Evolutionary conservation across 2,329 filamentous ascomycete species (phyloP), one percentile per base, ranked within the genome.

Genomic region (Cordyceps sp.): DNA sequence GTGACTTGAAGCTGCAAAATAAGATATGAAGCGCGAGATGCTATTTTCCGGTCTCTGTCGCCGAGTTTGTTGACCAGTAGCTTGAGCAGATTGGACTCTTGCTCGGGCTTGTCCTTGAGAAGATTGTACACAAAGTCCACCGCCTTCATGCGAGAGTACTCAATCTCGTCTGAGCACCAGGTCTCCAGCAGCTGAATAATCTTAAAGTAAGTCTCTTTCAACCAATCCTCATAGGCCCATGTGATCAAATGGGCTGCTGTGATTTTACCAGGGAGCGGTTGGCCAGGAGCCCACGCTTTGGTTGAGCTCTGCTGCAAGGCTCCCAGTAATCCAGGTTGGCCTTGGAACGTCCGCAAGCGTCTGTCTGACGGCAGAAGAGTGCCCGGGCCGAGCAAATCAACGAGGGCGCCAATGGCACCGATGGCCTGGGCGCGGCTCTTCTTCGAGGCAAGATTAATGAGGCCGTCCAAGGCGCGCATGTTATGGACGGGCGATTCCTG

Each of bases 401-500:
- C 93, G 34, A 98, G 61, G 2, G 92, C 90, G 17, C 81, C 80
- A 33, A 96, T 66, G n/a, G 92, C 86, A 48, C 86, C 80, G 36
- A 98, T 75, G 7, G 90, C 88, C 50, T 93, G 86, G 16, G 81
- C 82, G 52, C 92, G 79, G 50, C 83, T 96, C 55, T 85, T 83
- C 59, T 98, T 98, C 46, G 75, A 78, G n/a, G 86, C 84, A 27
- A 98, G 59, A 2, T 60, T 69, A 41, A 96, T 64, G 29, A 98
- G 62, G 39, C 73, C 83, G 44, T 96, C 88, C 39, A 96, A 75
- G 1, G 86, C 80, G 48, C 90, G 88, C 39, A 74, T 77, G 38
- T 86, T 96, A 55, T 98, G 90, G 32, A 96, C 61, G 14, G 90
- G 90, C 8, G 92, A 96, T 55, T 98, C 90, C 59, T 98, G 92